A percentile compares a stretch with the other conserved stretches of the same genome.
Conservation (phyloP, 192 early-diverging fungal genomes). For the Allomyces macrogynus region DNA sequence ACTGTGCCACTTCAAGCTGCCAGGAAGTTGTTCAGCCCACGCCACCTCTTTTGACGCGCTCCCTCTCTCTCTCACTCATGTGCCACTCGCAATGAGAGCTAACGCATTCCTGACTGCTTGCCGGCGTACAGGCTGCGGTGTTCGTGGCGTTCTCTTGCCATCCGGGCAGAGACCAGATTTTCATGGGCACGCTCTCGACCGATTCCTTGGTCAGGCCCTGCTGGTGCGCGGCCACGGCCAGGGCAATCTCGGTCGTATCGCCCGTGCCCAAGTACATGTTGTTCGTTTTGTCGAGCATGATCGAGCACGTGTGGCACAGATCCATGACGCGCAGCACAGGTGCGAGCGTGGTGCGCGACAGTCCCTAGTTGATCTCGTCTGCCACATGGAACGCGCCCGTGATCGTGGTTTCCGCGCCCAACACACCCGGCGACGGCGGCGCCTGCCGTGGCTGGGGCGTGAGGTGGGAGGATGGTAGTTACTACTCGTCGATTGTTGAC, state of each 20-base stretch:
- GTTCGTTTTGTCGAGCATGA: conserved; percentile 31
- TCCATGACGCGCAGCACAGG: conserved; percentile 40
- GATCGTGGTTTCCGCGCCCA: conserved; percentile 32
- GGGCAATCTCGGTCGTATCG: conserved; percentile 85
- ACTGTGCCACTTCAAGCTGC: no score
- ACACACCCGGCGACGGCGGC: conserved; percentile 62
- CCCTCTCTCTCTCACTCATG: no score
- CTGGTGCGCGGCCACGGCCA: conserved; percentile 68
- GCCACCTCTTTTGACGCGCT: no score
- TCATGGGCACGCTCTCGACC: conserved; percentile 17
- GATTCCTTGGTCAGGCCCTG: conserved; percentile 43
- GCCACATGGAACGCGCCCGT: conserved; percentile 8
- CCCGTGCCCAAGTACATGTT: conserved; percentile 51
- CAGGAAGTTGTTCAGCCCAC: no score
- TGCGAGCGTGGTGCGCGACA: conserved; percentile 9
- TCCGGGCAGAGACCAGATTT: no score
- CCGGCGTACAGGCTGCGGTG: no score
- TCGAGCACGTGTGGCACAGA: conserved; percentile 57
- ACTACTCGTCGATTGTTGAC: no score
- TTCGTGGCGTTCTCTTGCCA: no score
- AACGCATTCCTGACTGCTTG: no score
- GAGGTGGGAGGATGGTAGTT: no score
- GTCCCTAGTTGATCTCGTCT: conserved; percentile 10
- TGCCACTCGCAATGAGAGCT: no score
- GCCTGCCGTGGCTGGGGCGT: no score